Percentiles rank a stretch among this genome's conserved stretches.
phyloP scores from a whole-genome alignment of 306 rosid genomes.

The Quercus robur region DNA sequence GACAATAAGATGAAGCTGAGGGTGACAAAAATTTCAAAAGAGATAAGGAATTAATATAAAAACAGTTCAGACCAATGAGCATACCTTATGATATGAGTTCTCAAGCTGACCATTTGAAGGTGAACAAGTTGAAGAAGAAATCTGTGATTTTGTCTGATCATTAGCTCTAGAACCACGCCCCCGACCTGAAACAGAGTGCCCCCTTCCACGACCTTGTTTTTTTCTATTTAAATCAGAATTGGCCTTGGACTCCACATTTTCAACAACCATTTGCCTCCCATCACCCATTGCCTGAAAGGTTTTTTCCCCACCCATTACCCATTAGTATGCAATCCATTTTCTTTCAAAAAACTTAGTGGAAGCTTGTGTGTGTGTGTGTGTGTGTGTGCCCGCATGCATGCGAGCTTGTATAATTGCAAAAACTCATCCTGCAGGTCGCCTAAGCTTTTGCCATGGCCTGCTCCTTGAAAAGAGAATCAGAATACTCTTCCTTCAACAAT shows the following conservation, averaged over 20 bases:
- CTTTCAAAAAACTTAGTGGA: not conserved
- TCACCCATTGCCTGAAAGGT: constrained; percentile 60
- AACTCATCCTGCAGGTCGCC: too few relatives aligned
- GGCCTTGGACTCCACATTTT: constrained; percentile 48
- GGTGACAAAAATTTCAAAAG: constrained; percentile 5
- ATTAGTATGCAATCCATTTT: constrained; percentile 11
- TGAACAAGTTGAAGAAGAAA: constrained; percentile 45
- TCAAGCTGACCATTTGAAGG: constrained; percentile 76
- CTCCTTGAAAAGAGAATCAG: too few relatives aligned
- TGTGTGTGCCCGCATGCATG: too few relatives aligned
- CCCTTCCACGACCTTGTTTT: constrained; percentile 91
- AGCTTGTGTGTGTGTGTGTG: too few relatives aligned
- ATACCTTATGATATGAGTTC: constrained; percentile 51
- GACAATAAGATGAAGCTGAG: not conserved
- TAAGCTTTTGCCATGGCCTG: too few relatives aligned
- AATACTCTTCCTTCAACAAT: too few relatives aligned
- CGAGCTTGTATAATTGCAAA: too few relatives aligned
- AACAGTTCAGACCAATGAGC: constrained; percentile 19
- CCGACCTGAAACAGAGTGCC: constrained; percentile 61
- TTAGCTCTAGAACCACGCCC: constrained; percentile 80
- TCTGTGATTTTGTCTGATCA: constrained; percentile 60
- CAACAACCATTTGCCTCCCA: constrained; percentile 58
- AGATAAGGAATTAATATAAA: not conserved
- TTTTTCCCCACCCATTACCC: not conserved
- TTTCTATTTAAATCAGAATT: constrained; percentile 61